Evolutionary conservation across 257 asterid genomes (phyloP), one percentile per base, ranked within the genome.

Genomic region (Lantana camara): DNA sequence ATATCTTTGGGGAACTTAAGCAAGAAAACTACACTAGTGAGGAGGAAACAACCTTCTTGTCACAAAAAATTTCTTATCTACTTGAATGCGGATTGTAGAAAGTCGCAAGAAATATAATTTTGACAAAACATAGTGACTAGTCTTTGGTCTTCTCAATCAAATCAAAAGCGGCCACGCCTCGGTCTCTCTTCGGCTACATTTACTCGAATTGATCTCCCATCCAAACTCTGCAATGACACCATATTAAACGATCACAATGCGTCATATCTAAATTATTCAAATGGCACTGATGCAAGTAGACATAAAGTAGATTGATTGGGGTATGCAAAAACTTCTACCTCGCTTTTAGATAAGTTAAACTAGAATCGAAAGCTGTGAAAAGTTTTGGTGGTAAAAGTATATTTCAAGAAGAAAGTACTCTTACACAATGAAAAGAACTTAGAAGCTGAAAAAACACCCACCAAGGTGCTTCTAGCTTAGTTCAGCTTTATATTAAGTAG

Each of bases 161-260:
- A 57, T 82, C 71, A 82, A 48, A 58, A 74, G 48, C 74, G 16
- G 47, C 50, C 4, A 30, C 76, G 77, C 68, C 79, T 66, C 23
- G 82, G 80, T 57, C 71, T 66, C 60, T 75, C 82, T 15, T 60
- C 75, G 1, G 89, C 89, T 20, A 63, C 71, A 47, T 70, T 80
- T 27, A 77, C 89, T 42, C 72, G 67, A 51, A 83, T 74, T 14
- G 75, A 32, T 69, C 89, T 75, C 42, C 86, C 86, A 52, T 79
- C 89, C 80, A 83, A 30, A 48, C 20, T 64, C 86, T 83, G 86
- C 77, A 77, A 20, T 40, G 50, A 24, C 5, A 8, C 52, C 67
- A 55, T 35, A 3, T 7, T 58, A 35, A 15, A 62, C 11, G 8
- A 53, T 51, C 22, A 69, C 11, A 46, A 34, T 3, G 9, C 3